These are phyloP conservation scores for Flaveria trinervia DNA, from an alignment of 129 eudicot species.

Conservation along the genomic window DNA sequence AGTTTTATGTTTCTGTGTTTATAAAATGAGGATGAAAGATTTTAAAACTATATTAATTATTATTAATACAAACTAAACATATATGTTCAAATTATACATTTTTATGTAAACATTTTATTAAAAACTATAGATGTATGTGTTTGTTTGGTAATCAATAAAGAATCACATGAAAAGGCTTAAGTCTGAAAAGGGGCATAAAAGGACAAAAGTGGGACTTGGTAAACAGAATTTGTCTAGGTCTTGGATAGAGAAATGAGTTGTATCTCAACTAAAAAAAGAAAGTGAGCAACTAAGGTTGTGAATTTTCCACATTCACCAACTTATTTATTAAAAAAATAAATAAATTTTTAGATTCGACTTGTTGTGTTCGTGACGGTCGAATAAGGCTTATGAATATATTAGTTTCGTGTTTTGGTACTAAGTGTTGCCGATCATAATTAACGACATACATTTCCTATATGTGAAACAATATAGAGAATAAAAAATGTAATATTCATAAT, in stretches of 20 bases:
- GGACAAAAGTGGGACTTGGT: constrained; percentile 33
- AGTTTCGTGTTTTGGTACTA: no score
- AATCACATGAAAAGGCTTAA: constrained; percentile 18
- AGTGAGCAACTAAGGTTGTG: constrained; percentile 4
- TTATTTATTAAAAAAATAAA: background rate
- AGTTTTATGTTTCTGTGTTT: background rate
- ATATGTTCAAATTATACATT: background rate
- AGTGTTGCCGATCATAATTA: background rate
- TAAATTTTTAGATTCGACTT: no score
- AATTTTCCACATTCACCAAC: background rate
- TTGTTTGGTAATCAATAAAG: constrained; percentile 17
- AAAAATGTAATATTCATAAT: background rate
- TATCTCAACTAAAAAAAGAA: constrained; percentile 26
- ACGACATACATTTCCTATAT: background rate
- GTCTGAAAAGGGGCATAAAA: background rate
- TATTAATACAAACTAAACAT: background rate
- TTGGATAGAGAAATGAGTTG: constrained; percentile 30
- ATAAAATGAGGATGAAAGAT: background rate
- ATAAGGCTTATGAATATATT: no score
- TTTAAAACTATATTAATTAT: background rate
- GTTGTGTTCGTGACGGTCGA: no score
- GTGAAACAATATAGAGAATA: background rate
- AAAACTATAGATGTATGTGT: constrained; percentile 3
- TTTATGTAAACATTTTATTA: background rate
- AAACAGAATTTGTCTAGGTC: constrained; percentile 30